Percentiles rank a stretch among this genome's conserved stretches.
phyloP scores from a whole-genome alignment of 73 alveolate species.

The Paramecium sonneborni region DNA sequence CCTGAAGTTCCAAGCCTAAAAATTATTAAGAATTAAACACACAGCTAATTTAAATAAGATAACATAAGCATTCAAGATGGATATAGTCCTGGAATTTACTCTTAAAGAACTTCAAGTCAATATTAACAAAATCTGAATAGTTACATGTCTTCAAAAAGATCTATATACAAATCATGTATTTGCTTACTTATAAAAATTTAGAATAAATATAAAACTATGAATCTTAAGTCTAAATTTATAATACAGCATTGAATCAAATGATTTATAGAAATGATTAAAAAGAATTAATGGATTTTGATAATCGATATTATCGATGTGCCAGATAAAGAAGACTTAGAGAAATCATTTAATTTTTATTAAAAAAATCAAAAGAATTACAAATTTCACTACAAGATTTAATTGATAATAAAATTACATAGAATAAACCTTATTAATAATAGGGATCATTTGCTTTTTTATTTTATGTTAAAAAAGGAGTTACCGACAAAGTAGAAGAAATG shows the following conservation, averaged over 20 bases:
- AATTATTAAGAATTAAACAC: not conserved
- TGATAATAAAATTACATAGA: not conserved
- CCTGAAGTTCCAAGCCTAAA: no score
- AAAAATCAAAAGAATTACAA: constrained; percentile 9
- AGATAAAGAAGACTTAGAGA: not conserved
- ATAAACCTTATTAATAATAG: not conserved
- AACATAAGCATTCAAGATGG: not conserved
- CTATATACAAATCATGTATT: not conserved
- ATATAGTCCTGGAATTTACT: constrained; percentile 15
- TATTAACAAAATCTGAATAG: not conserved
- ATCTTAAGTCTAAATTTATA: not conserved
- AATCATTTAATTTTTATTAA: not conserved
- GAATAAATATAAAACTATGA: not conserved
- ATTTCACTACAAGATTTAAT: constrained; percentile 4
- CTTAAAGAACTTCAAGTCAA: constrained; percentile 16
- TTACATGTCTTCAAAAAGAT: constrained; percentile 5
- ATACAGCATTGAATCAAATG: not conserved
- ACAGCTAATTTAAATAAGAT: not conserved
- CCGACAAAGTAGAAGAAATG: not conserved
- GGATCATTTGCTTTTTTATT: not conserved
- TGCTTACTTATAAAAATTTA: not conserved
- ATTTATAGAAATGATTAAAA: constrained; percentile 34
- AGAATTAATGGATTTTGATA: constrained; percentile 43
- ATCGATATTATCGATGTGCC: constrained; percentile 9
- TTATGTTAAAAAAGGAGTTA: not conserved